Evolutionary conservation across 768 basidiomycete species (phyloP), one percentile per base, ranked within the genome.

Genomic region (Termitomyces sp.): DNA sequence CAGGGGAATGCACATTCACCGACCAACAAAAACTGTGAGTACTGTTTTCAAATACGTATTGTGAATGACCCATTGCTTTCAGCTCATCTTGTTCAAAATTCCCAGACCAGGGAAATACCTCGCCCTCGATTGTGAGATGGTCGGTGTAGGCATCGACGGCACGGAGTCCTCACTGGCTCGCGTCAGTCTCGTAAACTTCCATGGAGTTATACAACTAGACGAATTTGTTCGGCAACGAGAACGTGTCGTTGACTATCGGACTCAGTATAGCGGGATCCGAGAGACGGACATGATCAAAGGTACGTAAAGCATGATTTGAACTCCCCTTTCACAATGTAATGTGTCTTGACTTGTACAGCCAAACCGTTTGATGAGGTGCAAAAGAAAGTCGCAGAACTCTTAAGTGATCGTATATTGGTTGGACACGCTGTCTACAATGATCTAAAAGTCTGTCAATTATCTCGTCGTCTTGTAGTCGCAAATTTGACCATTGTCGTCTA

Each of bases 51-150:
- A 31, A 57, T 46, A 46, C 48, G 50, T 53, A 54, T 54, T 43
- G 23, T 43, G 40, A 46, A 38, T 45, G 62, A 50, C 26, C 46
- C 30, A 8, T 43, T 33, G 3, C 48, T 19, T 31, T 42, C 31
- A 54, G 37, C 35, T 45, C 28, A n/a, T 35, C 23, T 46, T 54
- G 40, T 51, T 40, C 38, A 12, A 40, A 54, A 53, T 33, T 48
- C 48, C 19, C 53, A 85, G 86, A 47, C 82, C 83, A 4, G 88
- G 88, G 48, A 86, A 81, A 65, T 89, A 89, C 60, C 73, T 97
- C 43, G 85, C 93, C 0, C 74, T 99, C 30, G 96, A 99, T 70
- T 98, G 96, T 64, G 96, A 98, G 71, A 97, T 98, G 94, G 95
- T 98, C 11, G 94, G 94, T 5, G 81, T 96, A n/a, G 94, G 94